Evolutionary conservation across 208 protist genomes (phyloP), one percentile per base, ranked within the genome.

Genomic region (Herpetomonas samuelpessoai): DNA sequence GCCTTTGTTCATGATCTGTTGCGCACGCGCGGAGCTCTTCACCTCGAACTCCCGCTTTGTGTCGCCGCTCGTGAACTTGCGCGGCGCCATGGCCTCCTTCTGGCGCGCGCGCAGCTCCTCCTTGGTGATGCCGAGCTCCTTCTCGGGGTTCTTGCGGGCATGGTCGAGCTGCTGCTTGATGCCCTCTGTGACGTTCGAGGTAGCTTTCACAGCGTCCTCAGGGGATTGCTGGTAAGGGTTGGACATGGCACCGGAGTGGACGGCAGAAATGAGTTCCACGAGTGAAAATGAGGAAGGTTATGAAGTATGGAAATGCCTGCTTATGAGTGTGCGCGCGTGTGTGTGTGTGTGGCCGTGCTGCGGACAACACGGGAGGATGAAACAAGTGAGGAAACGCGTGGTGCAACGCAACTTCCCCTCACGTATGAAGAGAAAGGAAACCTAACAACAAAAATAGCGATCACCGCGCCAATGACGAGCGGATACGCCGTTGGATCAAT

Each of bases 1-100:
- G 16, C 88, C 88, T 16, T 74, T 56, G 45, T 79, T 83, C 82
- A 95, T 84, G 28, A 95, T 88, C 65, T 95, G 88, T 70, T 92
- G 84, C 29, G 88, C 84, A 14, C 88, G 76, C 12, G 88, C 69
- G 18, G 83, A 86, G 70, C 88, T 92, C 65, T 84, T 87, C 62
- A 95, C 85, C 21, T 89, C 83, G 50, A 95, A 92, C 41, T 45
- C 47, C 3, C 76, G 71, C 19, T 65, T 62, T 0, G 76, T 78
- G 2, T 54, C 41, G 0, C 76, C 60, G 31, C 77, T 85, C 3
- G 80, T 68, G 65, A 76, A 91, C 24, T 55, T 67, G 48, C 74
- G 81, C 19, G 84, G 71, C 27, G 51, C 53, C 16, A 65, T 57
- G 0, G 88, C 88, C 65, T 87, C 68, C 45, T 53, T 67, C 59